Evolutionary conservation across 441 rosid species (phyloP).

Genomic region (Pelargonium fulgidum): DNA sequence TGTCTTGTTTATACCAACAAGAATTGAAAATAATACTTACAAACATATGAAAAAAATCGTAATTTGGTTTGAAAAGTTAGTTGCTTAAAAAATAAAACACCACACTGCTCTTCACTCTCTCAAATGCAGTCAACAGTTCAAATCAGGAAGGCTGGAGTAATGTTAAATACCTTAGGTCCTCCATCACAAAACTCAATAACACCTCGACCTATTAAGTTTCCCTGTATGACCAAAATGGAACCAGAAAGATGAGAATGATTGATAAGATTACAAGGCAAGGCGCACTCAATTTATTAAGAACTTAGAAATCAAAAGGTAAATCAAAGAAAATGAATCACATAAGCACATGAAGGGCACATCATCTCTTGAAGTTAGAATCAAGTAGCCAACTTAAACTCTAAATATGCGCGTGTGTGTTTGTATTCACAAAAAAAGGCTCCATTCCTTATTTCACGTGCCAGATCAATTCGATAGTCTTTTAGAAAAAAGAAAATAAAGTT

Average conservation of each 20-base stretch:
- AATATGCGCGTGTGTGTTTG: neutral
- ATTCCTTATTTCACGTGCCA: neutral
- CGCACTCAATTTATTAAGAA: neutral
- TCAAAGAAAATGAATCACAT: neutral
- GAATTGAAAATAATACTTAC: neutral
- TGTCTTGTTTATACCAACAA: neutral
- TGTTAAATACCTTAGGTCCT: conserved; percentile 50
- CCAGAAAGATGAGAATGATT: neutral
- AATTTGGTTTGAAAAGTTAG: neutral
- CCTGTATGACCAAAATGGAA: conserved; percentile 40
- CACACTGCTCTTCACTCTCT: no score
- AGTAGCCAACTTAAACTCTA: neutral
- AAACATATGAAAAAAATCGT: neutral
- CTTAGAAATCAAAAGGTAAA: neutral
- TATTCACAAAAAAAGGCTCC: neutral
- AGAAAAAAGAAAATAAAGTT: neutral
- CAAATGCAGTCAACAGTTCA: neutral
- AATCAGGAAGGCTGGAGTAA: conserved; percentile 3
- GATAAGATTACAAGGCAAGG: neutral
- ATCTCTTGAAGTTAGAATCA: neutral
- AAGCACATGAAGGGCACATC: neutral
- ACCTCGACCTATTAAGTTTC: conserved; percentile 79
- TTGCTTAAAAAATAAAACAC: neutral
- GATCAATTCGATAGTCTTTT: neutral
- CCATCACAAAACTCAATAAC: conserved; percentile 72